Conservation (phyloP, 106 monocot species). For the Allium sativum region DNA sequence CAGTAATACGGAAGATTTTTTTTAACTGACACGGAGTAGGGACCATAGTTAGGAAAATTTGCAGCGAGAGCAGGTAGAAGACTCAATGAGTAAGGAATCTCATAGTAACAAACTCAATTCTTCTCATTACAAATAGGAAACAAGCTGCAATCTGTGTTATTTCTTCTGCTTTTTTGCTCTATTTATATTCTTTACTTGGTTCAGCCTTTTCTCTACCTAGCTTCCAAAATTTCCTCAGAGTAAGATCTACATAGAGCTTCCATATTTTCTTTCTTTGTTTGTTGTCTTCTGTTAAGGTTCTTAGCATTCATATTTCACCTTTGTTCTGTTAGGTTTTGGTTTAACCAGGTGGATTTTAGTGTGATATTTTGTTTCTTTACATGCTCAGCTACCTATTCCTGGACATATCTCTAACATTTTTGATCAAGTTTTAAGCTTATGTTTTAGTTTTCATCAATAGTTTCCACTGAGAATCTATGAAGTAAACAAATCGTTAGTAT, state of each 20-base stretch:
- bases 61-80: constrained; percentile 4
- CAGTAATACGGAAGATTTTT: constrained; percentile 22
- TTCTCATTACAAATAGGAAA: background rate
- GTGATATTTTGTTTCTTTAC: too few species aligned
- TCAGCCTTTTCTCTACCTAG: background rate
- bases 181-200: background rate
- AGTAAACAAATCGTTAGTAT: background rate
- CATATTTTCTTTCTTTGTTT: background rate
- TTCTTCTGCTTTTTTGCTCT: background rate
- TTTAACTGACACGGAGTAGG: background rate
- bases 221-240: background rate
- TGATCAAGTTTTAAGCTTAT: too few species aligned
- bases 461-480: too few species aligned
- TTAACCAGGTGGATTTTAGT: too few species aligned
- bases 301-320: background rate
- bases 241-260: background rate
- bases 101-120: constrained; percentile 19
- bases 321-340: background rate
- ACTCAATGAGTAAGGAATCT: constrained; percentile 23
- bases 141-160: background rate
- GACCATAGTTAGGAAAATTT: background rate
- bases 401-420: too few species aligned
- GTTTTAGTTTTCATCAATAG: too few species aligned
- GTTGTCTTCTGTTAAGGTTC: background rate
- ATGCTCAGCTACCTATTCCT: too few species aligned